phyloP scores from a whole-genome alignment of 2,329 filamentous ascomycete genomes.

The Stagonosporopsis vannaccii region DNA sequence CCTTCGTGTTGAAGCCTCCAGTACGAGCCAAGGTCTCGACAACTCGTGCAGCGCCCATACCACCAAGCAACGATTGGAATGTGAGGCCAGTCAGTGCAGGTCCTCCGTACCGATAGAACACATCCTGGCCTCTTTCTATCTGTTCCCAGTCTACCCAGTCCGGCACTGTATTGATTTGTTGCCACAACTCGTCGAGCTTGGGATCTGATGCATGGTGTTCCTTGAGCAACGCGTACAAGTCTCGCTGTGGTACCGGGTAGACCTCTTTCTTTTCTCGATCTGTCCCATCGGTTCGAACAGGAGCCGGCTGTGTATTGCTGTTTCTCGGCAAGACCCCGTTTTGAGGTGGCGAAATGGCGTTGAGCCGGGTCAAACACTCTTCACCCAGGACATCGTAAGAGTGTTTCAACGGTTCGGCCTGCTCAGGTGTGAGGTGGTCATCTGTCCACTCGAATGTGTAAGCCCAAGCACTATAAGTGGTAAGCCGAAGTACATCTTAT shows the following conservation, averaged over 20 bases:
- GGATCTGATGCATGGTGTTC: conserved; percentile 65
- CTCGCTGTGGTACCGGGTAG: conserved; percentile 54
- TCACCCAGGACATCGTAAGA: conserved; percentile 74
- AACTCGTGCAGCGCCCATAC: conserved; percentile 75
- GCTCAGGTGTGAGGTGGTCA: conserved; percentile 66
- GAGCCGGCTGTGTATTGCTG: conserved; percentile 40
- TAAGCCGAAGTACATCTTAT: conserved; percentile 20
- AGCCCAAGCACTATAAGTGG: conserved; percentile 62
- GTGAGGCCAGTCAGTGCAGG: conserved; percentile 69
- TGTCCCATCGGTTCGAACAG: conserved; percentile 36
- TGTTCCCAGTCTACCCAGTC: conserved; percentile 82
- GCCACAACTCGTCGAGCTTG: conserved; percentile 67
- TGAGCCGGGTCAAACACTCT: conserved; percentile 69
- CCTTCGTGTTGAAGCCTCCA: conserved; percentile 73
- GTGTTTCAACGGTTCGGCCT: conserved; percentile 67
- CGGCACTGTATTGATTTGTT: conserved; percentile 70
- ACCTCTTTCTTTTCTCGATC: conserved; percentile 44
- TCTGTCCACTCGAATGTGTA: conserved; percentile 74
- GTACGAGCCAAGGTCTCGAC: conserved; percentile 78
- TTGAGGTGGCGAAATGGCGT: conserved; percentile 64
- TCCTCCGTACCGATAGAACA: conserved; percentile 79
- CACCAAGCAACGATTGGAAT: conserved; percentile 71
- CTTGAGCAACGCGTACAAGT: conserved; percentile 69
- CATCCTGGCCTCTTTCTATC: conserved; percentile 74
- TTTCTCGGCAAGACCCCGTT: conserved; percentile 50